Evolutionary conservation across 345 rosid species (phyloP).

Genomic region (Tarenaya hassleriana): DNA sequence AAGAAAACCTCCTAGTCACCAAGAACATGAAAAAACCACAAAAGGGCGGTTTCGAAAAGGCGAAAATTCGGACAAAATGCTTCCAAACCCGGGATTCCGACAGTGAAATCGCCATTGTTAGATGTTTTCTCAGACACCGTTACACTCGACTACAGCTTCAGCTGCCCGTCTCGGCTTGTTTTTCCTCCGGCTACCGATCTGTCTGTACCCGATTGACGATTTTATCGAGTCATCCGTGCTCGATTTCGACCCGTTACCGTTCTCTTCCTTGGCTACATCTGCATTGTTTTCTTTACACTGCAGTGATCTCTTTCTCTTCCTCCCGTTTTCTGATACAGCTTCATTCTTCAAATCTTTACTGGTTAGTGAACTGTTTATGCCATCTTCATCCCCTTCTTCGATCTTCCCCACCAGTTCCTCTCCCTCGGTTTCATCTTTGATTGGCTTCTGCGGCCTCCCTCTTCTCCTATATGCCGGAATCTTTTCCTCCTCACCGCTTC

Average conservation of each 20-base stretch:
- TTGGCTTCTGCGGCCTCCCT: slow-evolving; percentile 63
- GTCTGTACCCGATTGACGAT: slow-evolving; percentile 44
- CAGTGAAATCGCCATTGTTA: too few relatives aligned
- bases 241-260: slow-evolving; percentile 36
- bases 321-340: slow-evolving; percentile 36
- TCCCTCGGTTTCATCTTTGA: slow-evolving; percentile 42
- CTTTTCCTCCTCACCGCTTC: slow-evolving; percentile 60
- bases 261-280: slow-evolving; percentile 41
- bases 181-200: slow-evolving; percentile 60
- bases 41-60: too few relatives aligned
- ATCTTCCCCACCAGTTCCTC: slow-evolving; percentile 24
- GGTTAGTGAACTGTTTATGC: slow-evolving; percentile 29
- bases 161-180: slow-evolving; percentile 77
- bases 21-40: too few relatives aligned
- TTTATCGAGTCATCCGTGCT: slow-evolving; percentile 36
- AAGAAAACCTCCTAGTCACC: too few relatives aligned
- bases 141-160: slow-evolving; percentile 70
- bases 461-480: slow-evolving; percentile 46
- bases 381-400: slow-evolving; percentile 37
- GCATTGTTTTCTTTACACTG: slow-evolving; percentile 31
- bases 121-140: slow-evolving; percentile 28
- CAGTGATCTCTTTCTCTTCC: slow-evolving; percentile 46
- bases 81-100: too few relatives aligned
- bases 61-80: too few relatives aligned
- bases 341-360: slow-evolving; percentile 35